phyloP scores from a whole-genome alignment of 2,329 filamentous ascomycete genomes.

The Knufia fluminis region DNA sequence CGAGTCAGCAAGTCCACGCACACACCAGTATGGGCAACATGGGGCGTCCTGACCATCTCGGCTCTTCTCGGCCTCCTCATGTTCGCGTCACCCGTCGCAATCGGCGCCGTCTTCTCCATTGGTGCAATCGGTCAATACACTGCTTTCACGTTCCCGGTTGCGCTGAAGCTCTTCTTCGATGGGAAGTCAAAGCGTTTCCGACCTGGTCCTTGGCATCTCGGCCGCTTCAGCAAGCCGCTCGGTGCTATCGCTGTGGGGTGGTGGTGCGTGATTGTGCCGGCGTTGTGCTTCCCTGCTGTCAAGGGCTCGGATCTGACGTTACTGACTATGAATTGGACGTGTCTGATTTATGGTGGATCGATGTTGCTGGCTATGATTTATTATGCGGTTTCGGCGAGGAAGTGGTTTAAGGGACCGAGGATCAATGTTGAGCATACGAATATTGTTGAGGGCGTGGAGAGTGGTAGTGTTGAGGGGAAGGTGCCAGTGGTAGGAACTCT shows the following conservation, averaged over 20 bases:
- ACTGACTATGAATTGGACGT: constrained; percentile 28
- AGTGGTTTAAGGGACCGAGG: constrained; percentile 25
- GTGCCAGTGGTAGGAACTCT: neutral
- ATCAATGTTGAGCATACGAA: neutral
- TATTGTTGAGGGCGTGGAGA: neutral
- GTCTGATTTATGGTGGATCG: constrained; percentile 26
- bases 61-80: constrained; percentile 24
- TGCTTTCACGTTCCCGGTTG: constrained; percentile 25
- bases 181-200: neutral
- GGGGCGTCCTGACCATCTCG: constrained; percentile 24
- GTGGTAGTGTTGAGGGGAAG: neutral
- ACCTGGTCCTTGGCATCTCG: constrained; percentile 27
- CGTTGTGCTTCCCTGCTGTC: constrained; percentile 26
- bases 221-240: constrained; percentile 24
- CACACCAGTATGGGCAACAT: constrained; percentile 27
- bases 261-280: constrained; percentile 26
- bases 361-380: constrained; percentile 26
- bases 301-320: constrained; percentile 24
- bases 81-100: constrained; percentile 27
- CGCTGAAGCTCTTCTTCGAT: constrained; percentile 25
- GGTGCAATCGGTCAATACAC: constrained; percentile 24
- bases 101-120: constrained; percentile 27
- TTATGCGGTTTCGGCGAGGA: constrained; percentile 25
- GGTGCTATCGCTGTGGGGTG: constrained; percentile 24
- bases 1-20: constrained; percentile 24